Evolutionary conservation across 1,284 basidiomycete species (phyloP).

Genomic region (Rhodotorula sp.): DNA sequence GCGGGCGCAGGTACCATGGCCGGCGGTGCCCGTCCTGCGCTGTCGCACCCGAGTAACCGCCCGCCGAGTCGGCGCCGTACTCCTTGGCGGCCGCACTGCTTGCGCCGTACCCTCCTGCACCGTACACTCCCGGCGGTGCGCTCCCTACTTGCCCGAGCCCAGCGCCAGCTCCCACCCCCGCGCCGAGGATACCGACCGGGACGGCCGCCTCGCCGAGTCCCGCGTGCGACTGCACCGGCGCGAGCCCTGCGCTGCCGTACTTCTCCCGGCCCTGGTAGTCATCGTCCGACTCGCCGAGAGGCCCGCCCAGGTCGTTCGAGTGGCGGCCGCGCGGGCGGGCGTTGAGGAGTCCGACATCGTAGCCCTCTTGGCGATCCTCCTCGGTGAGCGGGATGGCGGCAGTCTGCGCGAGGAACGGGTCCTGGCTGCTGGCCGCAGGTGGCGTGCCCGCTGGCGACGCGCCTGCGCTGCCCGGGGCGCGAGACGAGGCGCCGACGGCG

Average conservation of each 20-base stretch:
- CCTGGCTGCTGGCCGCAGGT: constrained; percentile 2
- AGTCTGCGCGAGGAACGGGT: constrained; percentile 38
- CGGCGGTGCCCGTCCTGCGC: constrained; percentile 11
- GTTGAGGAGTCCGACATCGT: constrained; percentile 40
- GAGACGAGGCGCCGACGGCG: no score
- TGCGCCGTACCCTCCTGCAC: neutral
- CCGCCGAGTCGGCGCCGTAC: constrained; percentile 6
- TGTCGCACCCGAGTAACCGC: constrained; percentile 20
- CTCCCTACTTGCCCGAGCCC: constrained; percentile 2
- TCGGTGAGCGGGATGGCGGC: constrained; percentile 34
- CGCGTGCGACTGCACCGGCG: neutral
- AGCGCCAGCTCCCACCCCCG: neutral
- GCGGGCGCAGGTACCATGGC: constrained; percentile 36
- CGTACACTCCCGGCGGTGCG: neutral
- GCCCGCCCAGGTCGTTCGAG: constrained; percentile 4
- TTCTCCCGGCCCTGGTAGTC: constrained; percentile 9
- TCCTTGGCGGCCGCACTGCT: neutral
- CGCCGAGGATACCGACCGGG: neutral
- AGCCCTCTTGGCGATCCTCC: constrained; percentile 39
- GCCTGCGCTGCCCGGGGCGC: neutral
- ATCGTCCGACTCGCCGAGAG: constrained; percentile 6
- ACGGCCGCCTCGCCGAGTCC: neutral
- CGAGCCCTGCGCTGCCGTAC: constrained; percentile 4
- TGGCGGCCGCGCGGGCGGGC: constrained; percentile 28
- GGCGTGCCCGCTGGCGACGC: neutral